Evolutionary conservation across 2,329 filamentous ascomycete genomes (phyloP).

Genomic region (Trichoderma sp.): DNA sequence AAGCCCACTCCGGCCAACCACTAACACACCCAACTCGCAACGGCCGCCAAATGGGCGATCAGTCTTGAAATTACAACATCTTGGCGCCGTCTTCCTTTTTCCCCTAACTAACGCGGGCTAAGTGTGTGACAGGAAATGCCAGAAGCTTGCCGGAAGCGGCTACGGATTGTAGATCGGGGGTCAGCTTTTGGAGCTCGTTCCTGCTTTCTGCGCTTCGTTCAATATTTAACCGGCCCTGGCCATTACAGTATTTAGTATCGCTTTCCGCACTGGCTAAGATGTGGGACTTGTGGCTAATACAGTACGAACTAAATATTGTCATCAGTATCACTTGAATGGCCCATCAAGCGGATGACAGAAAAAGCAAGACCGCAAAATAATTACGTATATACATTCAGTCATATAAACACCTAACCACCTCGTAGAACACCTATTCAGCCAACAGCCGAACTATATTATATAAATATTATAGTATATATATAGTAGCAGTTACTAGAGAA

Average conservation of each 20-base stretch:
- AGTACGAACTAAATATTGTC: neutral
- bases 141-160: conserved; percentile 13
- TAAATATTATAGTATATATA: too few relatives aligned
- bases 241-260: neutral
- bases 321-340: neutral
- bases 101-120: neutral
- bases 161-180: neutral
- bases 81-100: neutral
- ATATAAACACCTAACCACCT: too few relatives aligned
- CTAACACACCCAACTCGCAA: neutral
- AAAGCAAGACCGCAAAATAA: too few relatives aligned
- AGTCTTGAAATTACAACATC: neutral
- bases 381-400: too few relatives aligned
- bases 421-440: too few relatives aligned
- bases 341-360: too few relatives aligned
- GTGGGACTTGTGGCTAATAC: neutral
- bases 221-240: neutral
- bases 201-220: neutral
- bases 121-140: neutral
- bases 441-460: too few relatives aligned
- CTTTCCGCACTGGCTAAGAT: neutral
- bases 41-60: neutral
- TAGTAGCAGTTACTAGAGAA: too few relatives aligned
- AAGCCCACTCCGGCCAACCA: neutral
- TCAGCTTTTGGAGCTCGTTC: neutral